These are phyloP conservation scores for Cucurbita argyrosperma DNA, from an alignment of 306 rosid genomes.

Conservation along the genomic window DNA sequence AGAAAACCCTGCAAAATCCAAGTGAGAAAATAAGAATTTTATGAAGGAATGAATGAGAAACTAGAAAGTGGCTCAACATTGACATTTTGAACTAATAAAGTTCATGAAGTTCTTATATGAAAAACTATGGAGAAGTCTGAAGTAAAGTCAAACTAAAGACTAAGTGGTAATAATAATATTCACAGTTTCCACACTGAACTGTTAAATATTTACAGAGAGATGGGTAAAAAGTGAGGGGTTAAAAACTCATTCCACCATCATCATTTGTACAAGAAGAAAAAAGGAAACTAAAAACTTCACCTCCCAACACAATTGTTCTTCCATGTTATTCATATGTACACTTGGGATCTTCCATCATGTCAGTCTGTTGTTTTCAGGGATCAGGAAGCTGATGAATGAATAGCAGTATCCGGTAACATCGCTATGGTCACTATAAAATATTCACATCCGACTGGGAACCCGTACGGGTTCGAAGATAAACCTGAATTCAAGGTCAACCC, in stretches of 20 bases:
- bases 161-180: constrained; percentile 10
- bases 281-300: constrained; percentile 21
- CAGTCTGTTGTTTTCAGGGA: constrained; percentile 62
- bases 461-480: constrained; percentile 59
- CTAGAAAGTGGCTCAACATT: too few relatives aligned
- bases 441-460: constrained; percentile 97
- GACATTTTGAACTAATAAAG: not conserved
- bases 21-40: not conserved
- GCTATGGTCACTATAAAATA: constrained; percentile 91
- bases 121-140: not conserved
- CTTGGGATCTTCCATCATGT: constrained; percentile 81
- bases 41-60: not conserved
- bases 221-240: constrained; percentile 6
- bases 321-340: constrained; percentile 49
- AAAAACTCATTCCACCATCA: constrained; percentile 31
- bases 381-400: constrained; percentile 97
- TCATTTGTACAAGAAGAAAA: constrained; percentile 40
- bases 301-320: constrained; percentile 26
- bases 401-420: constrained; percentile 81
- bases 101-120: not conserved
- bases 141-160: not conserved
- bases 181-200: constrained; percentile 7
- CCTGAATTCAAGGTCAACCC: constrained; percentile 94
- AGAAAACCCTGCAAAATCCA: not conserved
- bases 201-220: constrained; percentile 4